Evolutionary conservation across 352 stramenopile genomes (phyloP), one percentile per base, ranked within the genome.

Genomic region (Pilasporangium apinafurcum): DNA sequence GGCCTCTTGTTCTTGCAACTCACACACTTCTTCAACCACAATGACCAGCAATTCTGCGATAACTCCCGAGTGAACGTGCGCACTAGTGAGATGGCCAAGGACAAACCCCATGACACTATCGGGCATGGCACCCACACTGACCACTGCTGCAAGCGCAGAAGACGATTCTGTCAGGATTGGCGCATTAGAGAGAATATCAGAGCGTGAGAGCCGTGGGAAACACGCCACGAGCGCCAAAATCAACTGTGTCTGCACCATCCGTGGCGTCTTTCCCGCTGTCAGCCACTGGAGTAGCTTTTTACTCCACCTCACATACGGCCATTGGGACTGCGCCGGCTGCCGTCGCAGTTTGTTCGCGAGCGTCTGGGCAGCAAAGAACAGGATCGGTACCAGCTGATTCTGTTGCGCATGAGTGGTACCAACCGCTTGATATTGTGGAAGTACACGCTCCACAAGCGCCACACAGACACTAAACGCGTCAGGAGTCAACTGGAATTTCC

Each of bases 281-380:
- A 90, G 66, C 77, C 77, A 90, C 38, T 51, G 50, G 39, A 85
- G 53, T 35, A 90, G 61, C 22, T 69, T 64, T 20, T 65, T 48
- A 22, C 55, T 64, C 77, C 73, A 85, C 18, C 45, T 47, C 14
- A 51, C 43, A 27, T 70, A 54, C 40, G 60, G 65, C 37, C 40
- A 60, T 27, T 46, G 16, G 25, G 30, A 35, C 4, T 26, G 37
- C 47, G 51, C 50, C 26, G 74, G 62, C 33, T 86, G 65, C 17
- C 76, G 72, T 5, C 79, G 73, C 14, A 92, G 46, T 53, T 90
- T 89, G 59, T 73, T 88, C n/a, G 77, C 75, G 37, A 92, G 63
- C 52, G 80, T 92, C 64, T 92, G 80, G 14, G 80, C 62, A 17
- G 80, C 65, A 56, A 92, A 92, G 57, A 90, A 92, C 20, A 86